Percentiles rank a stretch among this genome's conserved stretches.
These are phyloP conservation scores for maize (Zea mays) DNA, from an alignment of 176 grass and related monocot genomes.

Conservation along the genomic window Zm-B73-REFERENCE-NAM-5.0 NC_050104.1:18128501-18129000, in stretches of 20 bases:
- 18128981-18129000: not conserved
- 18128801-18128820: not conserved
- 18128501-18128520: not conserved
- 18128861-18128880: not conserved
- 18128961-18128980: not conserved
- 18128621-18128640: conserved; percentile 4
- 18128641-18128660: conserved; percentile 1
- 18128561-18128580: not conserved
- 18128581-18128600: not conserved
- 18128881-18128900: conserved; percentile 6
- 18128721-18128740: not conserved
- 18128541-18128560: not conserved
- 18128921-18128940: conserved; percentile 16
- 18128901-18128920: not conserved
- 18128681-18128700: not conserved
- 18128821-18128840: not conserved
- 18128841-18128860: not conserved
- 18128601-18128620: not conserved
- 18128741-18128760: not conserved
- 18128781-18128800: conserved; percentile 16
- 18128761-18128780: not conserved
- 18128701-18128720: not conserved
- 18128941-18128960: not conserved
- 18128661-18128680: not conserved
- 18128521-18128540: not conserved